phyloP scores from a whole-genome alignment of 495 filamentous ascomycete species.

The Umbilicaria muhlenbergii region DNA sequence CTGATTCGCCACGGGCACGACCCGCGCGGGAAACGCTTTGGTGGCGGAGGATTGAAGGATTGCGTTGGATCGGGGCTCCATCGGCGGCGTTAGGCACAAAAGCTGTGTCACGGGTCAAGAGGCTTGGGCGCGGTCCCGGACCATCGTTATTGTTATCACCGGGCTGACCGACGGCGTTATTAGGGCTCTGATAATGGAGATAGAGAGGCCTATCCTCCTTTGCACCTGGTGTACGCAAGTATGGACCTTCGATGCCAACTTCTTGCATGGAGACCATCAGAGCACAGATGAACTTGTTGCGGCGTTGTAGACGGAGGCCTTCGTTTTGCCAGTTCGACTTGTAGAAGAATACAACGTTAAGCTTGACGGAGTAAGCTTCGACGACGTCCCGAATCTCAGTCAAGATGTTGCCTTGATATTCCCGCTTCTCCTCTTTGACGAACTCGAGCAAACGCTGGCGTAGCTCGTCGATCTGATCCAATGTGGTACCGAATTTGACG shows the following conservation, averaged over 20 bases:
- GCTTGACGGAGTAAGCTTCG: constrained; percentile 55
- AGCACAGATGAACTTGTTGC: constrained; percentile 92
- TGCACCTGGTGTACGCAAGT: constrained; percentile 55
- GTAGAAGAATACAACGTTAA: constrained; percentile 97
- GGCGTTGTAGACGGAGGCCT: constrained; percentile 68
- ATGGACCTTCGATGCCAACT: constrained; percentile 77
- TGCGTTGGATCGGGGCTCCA: constrained; percentile 9
- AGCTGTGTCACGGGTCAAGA: not conserved
- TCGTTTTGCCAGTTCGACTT: constrained; percentile 95
- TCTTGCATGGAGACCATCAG: constrained; percentile 77
- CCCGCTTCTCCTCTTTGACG: constrained; percentile 72
- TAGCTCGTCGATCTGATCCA: constrained; percentile 74
- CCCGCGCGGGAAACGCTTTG: constrained; percentile 24
- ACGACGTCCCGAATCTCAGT: constrained; percentile 64
- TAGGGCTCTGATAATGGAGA: constrained; percentile 24
- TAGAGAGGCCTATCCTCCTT: constrained; percentile 44
- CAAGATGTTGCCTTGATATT: constrained; percentile 79
- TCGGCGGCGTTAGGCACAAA: constrained; percentile 10
- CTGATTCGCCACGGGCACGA: constrained; percentile 37
- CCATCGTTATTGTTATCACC: not conserved
- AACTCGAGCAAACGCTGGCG: constrained; percentile 75
- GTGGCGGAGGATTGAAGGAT: constrained; percentile 40
- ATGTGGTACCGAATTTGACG: constrained; percentile 78
- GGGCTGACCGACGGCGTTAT: not conserved
- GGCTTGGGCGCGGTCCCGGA: constrained; percentile 4